Evolutionary conservation across 352 stramenopile genomes (phyloP).

Genomic region (Phytophthora nicotianae): DNA sequence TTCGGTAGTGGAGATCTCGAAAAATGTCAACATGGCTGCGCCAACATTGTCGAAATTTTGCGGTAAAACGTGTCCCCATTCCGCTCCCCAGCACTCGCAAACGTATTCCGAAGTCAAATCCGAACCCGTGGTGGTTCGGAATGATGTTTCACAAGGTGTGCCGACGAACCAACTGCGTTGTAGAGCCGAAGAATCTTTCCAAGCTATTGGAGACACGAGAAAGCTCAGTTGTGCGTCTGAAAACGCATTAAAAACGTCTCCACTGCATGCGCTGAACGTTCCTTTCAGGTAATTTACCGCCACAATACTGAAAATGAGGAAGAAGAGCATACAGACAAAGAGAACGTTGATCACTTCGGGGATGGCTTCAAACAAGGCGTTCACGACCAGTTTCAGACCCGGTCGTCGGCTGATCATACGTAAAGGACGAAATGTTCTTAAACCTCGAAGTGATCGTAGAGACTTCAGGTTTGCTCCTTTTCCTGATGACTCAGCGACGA

Average conservation of each 20-base stretch:
- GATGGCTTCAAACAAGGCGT: slow-evolving; percentile 90
- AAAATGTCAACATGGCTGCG: slow-evolving; percentile 84
- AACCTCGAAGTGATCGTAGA: slow-evolving; percentile 79
- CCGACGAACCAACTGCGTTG: slow-evolving; percentile 58
- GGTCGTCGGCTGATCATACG: slow-evolving; percentile 90
- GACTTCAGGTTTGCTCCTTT: slow-evolving; percentile 63
- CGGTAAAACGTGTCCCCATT: slow-evolving; percentile 53
- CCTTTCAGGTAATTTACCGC: slow-evolving; percentile 95
- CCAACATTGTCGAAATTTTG: slow-evolving; percentile 91
- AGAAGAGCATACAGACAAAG: slow-evolving; percentile 92
- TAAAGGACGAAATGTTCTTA: slow-evolving; percentile 90
- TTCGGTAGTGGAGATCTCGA: slow-evolving; percentile 94
- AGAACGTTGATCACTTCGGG: slow-evolving; percentile 89
- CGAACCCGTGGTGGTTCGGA: not conserved
- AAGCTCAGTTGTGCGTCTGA: slow-evolving; percentile 48
- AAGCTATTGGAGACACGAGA: slow-evolving; percentile 46
- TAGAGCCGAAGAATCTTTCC: slow-evolving; percentile 31
- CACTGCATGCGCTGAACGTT: slow-evolving; percentile 81
- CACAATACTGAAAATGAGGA: slow-evolving; percentile 96
- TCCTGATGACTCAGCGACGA: slow-evolving; percentile 54
- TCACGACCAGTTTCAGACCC: slow-evolving; percentile 91
- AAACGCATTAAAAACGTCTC: slow-evolving; percentile 56
- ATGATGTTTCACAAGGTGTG: slow-evolving; percentile 37
- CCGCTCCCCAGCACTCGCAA: slow-evolving; percentile 63
- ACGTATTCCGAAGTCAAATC: slow-evolving; percentile 71